Evolutionary conservation across 352 stramenopile genomes (phyloP), one percentile per base, ranked within the genome.

Genomic region (Pythium oligandrum): DNA sequence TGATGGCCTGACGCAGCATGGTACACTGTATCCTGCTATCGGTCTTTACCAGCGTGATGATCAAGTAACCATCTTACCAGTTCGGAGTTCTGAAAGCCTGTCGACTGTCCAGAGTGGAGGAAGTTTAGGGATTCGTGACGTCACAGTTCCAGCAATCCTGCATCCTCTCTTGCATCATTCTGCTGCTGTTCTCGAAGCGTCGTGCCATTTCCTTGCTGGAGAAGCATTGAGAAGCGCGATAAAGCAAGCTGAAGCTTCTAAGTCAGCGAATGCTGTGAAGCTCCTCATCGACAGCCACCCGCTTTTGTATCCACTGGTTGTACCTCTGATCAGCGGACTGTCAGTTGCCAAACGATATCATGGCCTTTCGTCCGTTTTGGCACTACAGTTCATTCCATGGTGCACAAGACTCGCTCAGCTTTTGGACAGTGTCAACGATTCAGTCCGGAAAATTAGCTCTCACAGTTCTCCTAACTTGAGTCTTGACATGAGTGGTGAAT

Each of bases 11-110:
- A 92, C 83, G 7, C 84, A 96, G 52, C 82, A 93, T 57, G 86
- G 86, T n/a, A 90, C 78, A 0, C 66, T 96, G 40, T 94, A 93
- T 53, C 86, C 86, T 35, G 83, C 86, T 1, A 92, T 96, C 55
- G 86, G 84, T 32, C 59, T 96, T 39, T 96, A 96, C 45, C 86
- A 96, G 59, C 73, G 83, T 35, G 86, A 94, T 61, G 86, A 96
- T 54, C 80, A 93, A 66, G 84, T 96, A 6, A 95, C 86, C 12
- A 88, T 96, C 45, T 48, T 92, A 36, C 81, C 80, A 10, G 73
- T 91, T 7, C 75, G 77, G 53, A 67, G 68, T 3, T 74, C 57
- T 9, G 63, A 71, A n/a, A 58, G 75, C 48, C 63, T 55, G 7
- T 51, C 55, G 11, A 33, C 47, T 33, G 62, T 68, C 44, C 35